phyloP scores from a whole-genome alignment of 2,329 filamentous ascomycete genomes.

The Ophiocordyceps camponoti-leonardi region DNA sequence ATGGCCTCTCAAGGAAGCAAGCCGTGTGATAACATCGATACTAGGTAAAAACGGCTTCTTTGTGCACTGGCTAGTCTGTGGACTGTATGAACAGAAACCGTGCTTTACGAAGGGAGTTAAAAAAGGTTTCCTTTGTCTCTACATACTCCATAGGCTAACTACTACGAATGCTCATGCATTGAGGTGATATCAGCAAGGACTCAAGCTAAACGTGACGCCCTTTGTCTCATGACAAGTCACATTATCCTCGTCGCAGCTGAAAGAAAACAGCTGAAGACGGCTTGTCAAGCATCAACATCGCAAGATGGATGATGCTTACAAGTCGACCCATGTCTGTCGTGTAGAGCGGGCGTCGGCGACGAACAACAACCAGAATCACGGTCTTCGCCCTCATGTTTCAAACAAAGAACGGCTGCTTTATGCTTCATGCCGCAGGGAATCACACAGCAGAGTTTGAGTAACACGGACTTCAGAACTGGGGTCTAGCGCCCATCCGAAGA shows the following conservation, averaged over 20 bases:
- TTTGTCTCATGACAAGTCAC: neutral
- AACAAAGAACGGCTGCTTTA: neutral
- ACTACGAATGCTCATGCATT: too few species aligned
- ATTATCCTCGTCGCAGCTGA: neutral
- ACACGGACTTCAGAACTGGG: neutral
- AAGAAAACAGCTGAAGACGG: neutral
- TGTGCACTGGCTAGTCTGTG: too few species aligned
- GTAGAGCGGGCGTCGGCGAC: neutral
- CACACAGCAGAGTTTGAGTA: neutral
- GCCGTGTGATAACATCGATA: too few species aligned
- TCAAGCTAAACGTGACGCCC: too few species aligned
- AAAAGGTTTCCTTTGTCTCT: too few species aligned
- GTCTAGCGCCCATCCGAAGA: neutral
- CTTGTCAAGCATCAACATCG: neutral
- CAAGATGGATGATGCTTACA: neutral
- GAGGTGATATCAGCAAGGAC: too few species aligned
- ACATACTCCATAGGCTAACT: too few species aligned
- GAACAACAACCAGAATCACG: neutral
- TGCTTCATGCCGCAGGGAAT: neutral
- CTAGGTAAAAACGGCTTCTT: too few species aligned
- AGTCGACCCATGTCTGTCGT: neutral
- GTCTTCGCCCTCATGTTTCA: neutral
- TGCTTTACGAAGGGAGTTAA: too few species aligned
- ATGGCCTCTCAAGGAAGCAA: too few species aligned
- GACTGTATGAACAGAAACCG: too few species aligned